Conservation (phyloP, 2,329 filamentous ascomycete genomes). For the Shiraia bambusicola region DNA sequence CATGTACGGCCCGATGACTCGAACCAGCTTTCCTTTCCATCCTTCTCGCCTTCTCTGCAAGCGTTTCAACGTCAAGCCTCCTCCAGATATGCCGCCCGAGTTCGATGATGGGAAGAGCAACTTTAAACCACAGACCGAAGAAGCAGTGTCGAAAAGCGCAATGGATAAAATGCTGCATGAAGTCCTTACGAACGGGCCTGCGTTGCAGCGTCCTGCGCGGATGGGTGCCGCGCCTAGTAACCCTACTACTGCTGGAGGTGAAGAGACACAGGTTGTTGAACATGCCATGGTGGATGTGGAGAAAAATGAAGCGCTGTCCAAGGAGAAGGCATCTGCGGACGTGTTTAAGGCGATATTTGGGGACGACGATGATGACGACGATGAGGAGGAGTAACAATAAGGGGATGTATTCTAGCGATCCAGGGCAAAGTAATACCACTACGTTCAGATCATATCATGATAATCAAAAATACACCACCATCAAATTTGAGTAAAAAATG, state of each 20-base stretch:
- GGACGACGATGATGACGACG: conserved; percentile 65
- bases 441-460: no score
- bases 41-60: conserved; percentile 89
- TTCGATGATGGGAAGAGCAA: conserved; percentile 39
- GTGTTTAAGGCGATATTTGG: conserved; percentile 94
- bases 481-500: no score
- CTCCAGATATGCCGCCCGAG: conserved; percentile 62
- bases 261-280: conserved; percentile 2
- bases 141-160: conserved; percentile 56
- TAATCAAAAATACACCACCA: background rate
- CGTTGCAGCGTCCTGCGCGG: conserved; percentile 34
- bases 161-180: conserved; percentile 47
- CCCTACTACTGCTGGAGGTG: conserved; percentile 1
- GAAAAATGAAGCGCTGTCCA: conserved; percentile 76
- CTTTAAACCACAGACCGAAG: conserved; percentile 35
- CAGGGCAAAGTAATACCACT: no score
- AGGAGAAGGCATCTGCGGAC: conserved; percentile 71
- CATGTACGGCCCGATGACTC: conserved; percentile 90
- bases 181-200: conserved; percentile 27
- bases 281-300: conserved; percentile 64
- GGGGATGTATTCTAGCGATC: no score
- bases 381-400: conserved; percentile 1
- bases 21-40: conserved; percentile 69
- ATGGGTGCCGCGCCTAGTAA: conserved; percentile 17
- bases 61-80: conserved; percentile 82